A percentile compares a stretch with the other conserved stretches of the same genome.
Conservation (phyloP, 495 filamentous ascomycete genomes). For the Trypethelium eluteriae region DNA sequence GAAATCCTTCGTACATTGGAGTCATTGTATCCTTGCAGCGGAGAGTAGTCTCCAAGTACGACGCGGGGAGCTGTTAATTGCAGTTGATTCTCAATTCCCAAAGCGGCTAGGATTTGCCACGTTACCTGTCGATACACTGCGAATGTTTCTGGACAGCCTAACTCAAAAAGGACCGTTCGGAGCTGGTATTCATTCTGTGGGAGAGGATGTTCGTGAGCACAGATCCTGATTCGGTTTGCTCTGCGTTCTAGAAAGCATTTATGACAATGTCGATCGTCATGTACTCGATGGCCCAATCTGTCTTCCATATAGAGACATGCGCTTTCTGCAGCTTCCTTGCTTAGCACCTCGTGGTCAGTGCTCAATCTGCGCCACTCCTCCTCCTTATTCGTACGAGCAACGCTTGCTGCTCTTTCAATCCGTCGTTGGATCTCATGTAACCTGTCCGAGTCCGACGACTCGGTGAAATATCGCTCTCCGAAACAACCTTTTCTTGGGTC, state of each 20-base stretch:
- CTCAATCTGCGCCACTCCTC: slow-evolving; percentile 36
- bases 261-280: slow-evolving; percentile 34
- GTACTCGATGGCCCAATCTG: not conserved
- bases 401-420: slow-evolving; percentile 33
- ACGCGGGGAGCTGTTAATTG: not conserved
- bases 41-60: slow-evolving; percentile 23
- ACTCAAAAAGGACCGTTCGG: slow-evolving; percentile 40
- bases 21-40: slow-evolving; percentile 16
- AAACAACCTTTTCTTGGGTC: slow-evolving; percentile 38
- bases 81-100: slow-evolving; percentile 21
- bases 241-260: slow-evolving; percentile 32
- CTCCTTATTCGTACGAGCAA: slow-evolving; percentile 32
- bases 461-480: slow-evolving; percentile 40
- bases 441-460: slow-evolving; percentile 21
- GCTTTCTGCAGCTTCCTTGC: slow-evolving; percentile 29
- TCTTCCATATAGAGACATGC: slow-evolving; percentile 28
- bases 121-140: slow-evolving; percentile 42
- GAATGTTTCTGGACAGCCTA: slow-evolving; percentile 35
- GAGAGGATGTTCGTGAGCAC: slow-evolving; percentile 42
- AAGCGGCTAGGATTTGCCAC: slow-evolving; percentile 31
- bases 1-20: slow-evolving; percentile 22
- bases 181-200: slow-evolving; percentile 30
- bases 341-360: slow-evolving; percentile 36
- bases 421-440: slow-evolving; percentile 29
- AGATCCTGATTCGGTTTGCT: slow-evolving; percentile 34